Evolutionary conservation across 1,284 basidiomycete genomes (phyloP).

Genomic region (Kwoniella shivajii): DNA sequence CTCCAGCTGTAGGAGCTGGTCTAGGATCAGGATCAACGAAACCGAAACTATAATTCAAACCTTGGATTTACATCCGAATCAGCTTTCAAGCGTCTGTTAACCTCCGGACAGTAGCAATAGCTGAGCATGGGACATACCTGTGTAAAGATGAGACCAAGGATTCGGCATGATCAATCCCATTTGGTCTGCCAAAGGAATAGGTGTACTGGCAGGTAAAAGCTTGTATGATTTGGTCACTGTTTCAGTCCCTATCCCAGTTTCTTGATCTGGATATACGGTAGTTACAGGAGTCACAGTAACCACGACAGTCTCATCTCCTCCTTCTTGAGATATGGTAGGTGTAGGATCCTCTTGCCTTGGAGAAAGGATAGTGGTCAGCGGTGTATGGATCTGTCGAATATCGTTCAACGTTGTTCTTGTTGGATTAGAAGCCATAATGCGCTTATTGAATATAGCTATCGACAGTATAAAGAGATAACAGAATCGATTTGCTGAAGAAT

Average conservation of each 20-base stretch:
- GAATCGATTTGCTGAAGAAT: too few relatives aligned
- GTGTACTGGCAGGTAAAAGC: slow-evolving; percentile 21
- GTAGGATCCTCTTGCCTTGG: neutral
- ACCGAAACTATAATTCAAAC: slow-evolving; percentile 44
- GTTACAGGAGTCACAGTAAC: slow-evolving; percentile 7
- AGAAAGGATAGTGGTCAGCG: neutral
- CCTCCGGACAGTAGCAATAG: neutral
- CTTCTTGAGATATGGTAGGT: neutral
- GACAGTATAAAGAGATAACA: neutral
- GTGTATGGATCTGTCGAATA: slow-evolving; percentile 1
- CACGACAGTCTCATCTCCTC: neutral
- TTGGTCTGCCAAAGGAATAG: slow-evolving; percentile 35
- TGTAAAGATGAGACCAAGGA: slow-evolving; percentile 39
- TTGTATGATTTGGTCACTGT: slow-evolving; percentile 5
- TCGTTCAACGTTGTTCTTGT: slow-evolving; percentile 15
- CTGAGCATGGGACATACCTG: slow-evolving; percentile 24
- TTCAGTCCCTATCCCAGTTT: neutral
- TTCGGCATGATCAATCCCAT: slow-evolving; percentile 53
- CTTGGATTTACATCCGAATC: too few relatives aligned
- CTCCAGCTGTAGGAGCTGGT: slow-evolving; percentile 41
- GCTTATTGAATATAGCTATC: neutral
- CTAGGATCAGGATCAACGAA: slow-evolving; percentile 46
- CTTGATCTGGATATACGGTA: slow-evolving; percentile 2
- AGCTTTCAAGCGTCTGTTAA: slow-evolving; percentile 21
- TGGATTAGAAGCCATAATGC: neutral